Percentiles rank a stretch among this genome's conserved stretches.
phyloP scores from a whole-genome alignment of 495 filamentous ascomycete genomes.

The Aspergillus wentii region DNA sequence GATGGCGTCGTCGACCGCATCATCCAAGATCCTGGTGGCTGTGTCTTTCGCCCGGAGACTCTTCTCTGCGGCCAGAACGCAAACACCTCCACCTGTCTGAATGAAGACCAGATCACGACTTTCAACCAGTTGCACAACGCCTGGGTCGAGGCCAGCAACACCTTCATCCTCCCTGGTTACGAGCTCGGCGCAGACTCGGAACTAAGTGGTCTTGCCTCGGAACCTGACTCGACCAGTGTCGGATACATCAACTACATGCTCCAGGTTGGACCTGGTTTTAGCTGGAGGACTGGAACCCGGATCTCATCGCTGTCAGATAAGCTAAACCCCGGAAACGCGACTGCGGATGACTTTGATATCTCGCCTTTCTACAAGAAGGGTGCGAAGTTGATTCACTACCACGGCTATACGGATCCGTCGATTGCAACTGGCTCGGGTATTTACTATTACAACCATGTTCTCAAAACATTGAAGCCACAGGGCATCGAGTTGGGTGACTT shows the following conservation, averaged over 20 bases:
- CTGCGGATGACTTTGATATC: slow-evolving; percentile 45
- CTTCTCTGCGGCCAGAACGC: slow-evolving; percentile 34
- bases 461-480: slow-evolving; percentile 1
- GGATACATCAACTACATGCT: no score
- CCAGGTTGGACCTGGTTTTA: no score
- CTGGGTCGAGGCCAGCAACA: slow-evolving; percentile 20
- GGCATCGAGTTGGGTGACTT: slow-evolving; percentile 15
- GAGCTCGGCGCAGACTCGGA: neutral
- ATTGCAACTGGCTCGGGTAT: slow-evolving; percentile 7
- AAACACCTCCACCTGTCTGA: slow-evolving; percentile 37
- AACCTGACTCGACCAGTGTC: no score
- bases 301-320: slow-evolving; percentile 19
- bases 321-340: slow-evolving; percentile 30
- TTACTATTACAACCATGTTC: slow-evolving; percentile 14
- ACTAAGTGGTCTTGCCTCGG: no score
- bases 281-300: no score
- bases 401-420: slow-evolving; percentile 43
- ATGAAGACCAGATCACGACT: slow-evolving; percentile 40
- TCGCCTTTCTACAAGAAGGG: slow-evolving; percentile 39
- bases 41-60: slow-evolving; percentile 37
- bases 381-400: slow-evolving; percentile 53
- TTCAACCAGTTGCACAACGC: slow-evolving; percentile 42
- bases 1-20: slow-evolving; percentile 53
- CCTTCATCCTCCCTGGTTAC: slow-evolving; percentile 6
- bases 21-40: slow-evolving; percentile 45